Conservation (phyloP, 306 rosid genomes). For the Cajanus cajan region DNA sequence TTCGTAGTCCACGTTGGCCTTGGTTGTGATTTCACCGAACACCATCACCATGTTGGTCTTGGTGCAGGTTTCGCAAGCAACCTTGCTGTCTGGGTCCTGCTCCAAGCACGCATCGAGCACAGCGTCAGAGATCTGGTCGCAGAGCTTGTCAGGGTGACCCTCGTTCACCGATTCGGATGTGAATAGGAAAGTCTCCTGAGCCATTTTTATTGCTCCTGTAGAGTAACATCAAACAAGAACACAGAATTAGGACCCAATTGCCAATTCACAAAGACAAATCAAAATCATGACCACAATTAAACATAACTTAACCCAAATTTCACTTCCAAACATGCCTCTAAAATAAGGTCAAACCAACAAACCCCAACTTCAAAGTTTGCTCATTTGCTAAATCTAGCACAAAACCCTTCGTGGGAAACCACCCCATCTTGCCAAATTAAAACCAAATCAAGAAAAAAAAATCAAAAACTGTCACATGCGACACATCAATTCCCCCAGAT, state of each 20-base stretch:
- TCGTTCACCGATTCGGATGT: constrained; percentile 56
- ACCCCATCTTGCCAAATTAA: neutral
- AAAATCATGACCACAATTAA: neutral
- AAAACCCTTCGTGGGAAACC: neutral
- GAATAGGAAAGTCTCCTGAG: constrained; percentile 41
- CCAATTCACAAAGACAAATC: neutral
- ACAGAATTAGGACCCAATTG: neutral
- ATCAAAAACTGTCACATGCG: neutral
- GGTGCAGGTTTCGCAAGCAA: constrained; percentile 50
- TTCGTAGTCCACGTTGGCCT: constrained; percentile 46
- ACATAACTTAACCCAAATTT: neutral
- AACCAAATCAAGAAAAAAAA: neutral
- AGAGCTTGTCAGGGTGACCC: constrained; percentile 54
- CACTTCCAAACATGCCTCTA: neutral
- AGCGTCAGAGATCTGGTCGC: constrained; percentile 53
- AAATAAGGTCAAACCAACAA: neutral
- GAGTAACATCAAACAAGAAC: neutral
- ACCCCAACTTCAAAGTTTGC: neutral
- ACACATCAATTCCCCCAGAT: constrained; percentile 10
- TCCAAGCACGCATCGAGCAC: constrained; percentile 47
- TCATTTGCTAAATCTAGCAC: neutral
- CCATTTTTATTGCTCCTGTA: constrained; percentile 22
- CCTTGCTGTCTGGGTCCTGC: constrained; percentile 49
- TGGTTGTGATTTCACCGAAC: constrained; percentile 49
- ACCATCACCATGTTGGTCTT: constrained; percentile 55